These are phyloP conservation scores for Yamadazyma aaseri DNA, from an alignment of 1,139 yeast species.

Conservation along the genomic window DNA sequence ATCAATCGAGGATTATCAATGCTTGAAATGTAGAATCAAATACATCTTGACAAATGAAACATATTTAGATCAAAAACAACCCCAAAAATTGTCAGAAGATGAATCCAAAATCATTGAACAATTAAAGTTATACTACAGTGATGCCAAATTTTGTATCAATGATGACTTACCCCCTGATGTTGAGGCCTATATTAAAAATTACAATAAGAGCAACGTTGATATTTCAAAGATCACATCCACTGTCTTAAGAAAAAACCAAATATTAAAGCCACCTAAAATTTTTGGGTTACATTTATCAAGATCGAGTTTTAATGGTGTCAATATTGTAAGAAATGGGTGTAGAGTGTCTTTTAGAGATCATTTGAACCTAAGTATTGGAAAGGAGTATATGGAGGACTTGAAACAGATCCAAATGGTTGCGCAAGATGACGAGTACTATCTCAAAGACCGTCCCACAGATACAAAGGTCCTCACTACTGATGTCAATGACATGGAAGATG, in stretches of 20 bases:
- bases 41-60: conserved; percentile 42
- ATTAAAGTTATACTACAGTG: conserved; percentile 30
- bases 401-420: conserved; percentile 33
- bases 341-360: conserved; percentile 63
- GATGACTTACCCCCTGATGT: conserved; percentile 53
- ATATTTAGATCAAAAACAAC: conserved; percentile 13
- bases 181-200: conserved; percentile 45
- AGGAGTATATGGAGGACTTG: conserved; percentile 38
- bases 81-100: conserved; percentile 11
- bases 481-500: conserved; percentile 47
- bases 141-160: conserved; percentile 48
- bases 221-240: conserved; percentile 55
- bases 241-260: conserved; percentile 62
- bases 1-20: conserved; percentile 76
- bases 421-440: conserved; percentile 13
- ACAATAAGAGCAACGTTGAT: conserved; percentile 43
- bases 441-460: conserved; percentile 7
- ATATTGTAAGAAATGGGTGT: conserved; percentile 74
- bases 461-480: conserved; percentile 42
- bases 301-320: conserved; percentile 72
- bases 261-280: conserved; percentile 66
- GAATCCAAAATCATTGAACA: conserved; percentile 22
- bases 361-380: conserved; percentile 52
- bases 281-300: conserved; percentile 79
- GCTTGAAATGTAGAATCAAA: conserved; percentile 63